Evolutionary conservation across 495 filamentous ascomycete genomes (phyloP).

Genomic region (Aspergillus haitiensis): DNA sequence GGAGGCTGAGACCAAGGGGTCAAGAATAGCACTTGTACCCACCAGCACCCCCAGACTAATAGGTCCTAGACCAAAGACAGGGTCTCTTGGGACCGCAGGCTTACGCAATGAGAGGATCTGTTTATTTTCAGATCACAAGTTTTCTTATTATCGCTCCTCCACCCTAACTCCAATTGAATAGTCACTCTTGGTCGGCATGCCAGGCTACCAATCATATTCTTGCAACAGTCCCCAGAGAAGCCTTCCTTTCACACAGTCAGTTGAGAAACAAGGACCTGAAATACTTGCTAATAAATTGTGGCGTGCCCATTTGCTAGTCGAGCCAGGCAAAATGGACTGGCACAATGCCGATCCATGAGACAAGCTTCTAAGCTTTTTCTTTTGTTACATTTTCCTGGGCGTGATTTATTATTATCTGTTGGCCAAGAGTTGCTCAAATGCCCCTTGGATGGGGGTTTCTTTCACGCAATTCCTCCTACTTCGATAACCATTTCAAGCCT

Average conservation of each 20-base stretch:
- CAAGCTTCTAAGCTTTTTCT: too few species aligned
- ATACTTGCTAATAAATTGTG: too few species aligned
- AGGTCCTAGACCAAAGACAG: slow-evolving; percentile 10
- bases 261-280: not conserved
- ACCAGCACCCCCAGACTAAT: slow-evolving; percentile 9
- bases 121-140: slow-evolving; percentile 6
- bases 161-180: not conserved
- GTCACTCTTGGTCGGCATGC: slow-evolving; percentile 7
- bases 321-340: too few species aligned
- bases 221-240: not conserved
- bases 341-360: too few species aligned
- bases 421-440: not conserved
- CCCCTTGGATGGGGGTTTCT: slow-evolving; percentile 4
- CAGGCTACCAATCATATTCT: not conserved
- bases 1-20: slow-evolving; percentile 18
- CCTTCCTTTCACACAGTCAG: too few species aligned
- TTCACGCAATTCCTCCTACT: not conserved
- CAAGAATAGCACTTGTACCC: slow-evolving; percentile 25
- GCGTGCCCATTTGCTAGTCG: too few species aligned
- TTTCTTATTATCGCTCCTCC: slow-evolving; percentile 13
- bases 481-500: not conserved
- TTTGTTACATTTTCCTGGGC: too few species aligned
- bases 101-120: slow-evolving; percentile 27
- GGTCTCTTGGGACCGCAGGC: slow-evolving; percentile 23
- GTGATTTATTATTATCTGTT: not conserved